Evolutionary conservation across 2,329 filamentous ascomycete genomes (phyloP), one percentile per base, ranked within the genome.

Genomic region (Didymella glomerata): DNA sequence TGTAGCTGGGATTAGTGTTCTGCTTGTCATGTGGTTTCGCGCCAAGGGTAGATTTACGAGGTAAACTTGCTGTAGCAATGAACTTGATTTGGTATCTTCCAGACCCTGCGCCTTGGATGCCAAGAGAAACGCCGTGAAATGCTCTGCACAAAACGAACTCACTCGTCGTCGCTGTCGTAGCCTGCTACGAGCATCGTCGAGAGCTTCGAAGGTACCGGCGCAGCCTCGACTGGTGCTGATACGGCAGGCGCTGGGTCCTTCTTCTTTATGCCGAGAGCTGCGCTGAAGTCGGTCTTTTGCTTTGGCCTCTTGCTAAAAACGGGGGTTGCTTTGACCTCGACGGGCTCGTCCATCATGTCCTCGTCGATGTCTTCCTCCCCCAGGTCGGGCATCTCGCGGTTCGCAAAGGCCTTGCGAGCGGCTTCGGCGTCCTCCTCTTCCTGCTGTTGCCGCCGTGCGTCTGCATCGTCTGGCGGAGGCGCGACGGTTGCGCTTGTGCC

Each of bases 341-440:
- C 50, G 1, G 70, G 65, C 18, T 56, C 61, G 22, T 72, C 68
- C 20, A 66, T 10, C 85, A 83, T 68, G 78, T 76, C 69, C 51
- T 81, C 79, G 34, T 79, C 75, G 9, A 76, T 82, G 65, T 84
- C 82, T 38, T 83, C 82, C 48, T 84, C 83, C 3, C 84, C 86
- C 25, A 84, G 84, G 42, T 75, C 70, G 18, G 73, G 72, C 67
- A 76, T 66, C 25, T 48, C 62, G 9, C 64, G 62, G 16, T 40
- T 67, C 61, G 86, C 86, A 76, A 98, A 98, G 1, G 93, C 95
- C 68, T 80, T 83, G 61, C 85, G 85, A 3, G 94, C 94, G 18
- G 89, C 88, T 75, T 96, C 92, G 20, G 89, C 91, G 69, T 96
- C 92, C 75, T 97, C 93, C 68, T 81, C 84, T 63, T 97, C 93